Evolutionary conservation across 805 yeast species (phyloP).

Genomic region (Teunomyces kruisii): DNA sequence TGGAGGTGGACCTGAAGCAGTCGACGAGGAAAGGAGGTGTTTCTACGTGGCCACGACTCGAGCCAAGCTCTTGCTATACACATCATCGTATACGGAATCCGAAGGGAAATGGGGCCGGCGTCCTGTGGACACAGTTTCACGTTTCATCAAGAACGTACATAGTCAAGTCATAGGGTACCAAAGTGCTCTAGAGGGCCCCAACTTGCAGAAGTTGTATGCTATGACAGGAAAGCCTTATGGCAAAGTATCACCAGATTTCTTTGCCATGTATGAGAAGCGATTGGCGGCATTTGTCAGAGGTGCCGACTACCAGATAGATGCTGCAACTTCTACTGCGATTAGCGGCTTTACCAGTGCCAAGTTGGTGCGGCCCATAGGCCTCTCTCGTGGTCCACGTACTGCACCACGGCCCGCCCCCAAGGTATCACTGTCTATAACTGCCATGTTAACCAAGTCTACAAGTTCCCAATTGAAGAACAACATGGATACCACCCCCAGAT

Average conservation of each 20-base stretch:
- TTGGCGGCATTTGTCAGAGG: background rate
- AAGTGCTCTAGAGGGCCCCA: conserved; percentile 17
- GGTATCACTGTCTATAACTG: background rate
- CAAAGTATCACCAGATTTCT: background rate
- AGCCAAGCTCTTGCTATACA: conserved; percentile 59
- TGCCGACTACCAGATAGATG: background rate
- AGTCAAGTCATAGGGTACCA: conserved; percentile 11
- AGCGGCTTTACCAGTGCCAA: background rate
- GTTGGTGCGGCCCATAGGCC: background rate
- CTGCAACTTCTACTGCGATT: background rate
- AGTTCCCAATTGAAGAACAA: background rate
- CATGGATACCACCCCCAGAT: no score
- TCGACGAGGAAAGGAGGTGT: conserved; percentile 80
- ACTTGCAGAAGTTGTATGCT: conserved; percentile 19
- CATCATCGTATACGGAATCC: conserved; percentile 33
- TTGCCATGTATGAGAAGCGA: background rate
- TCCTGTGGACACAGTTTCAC: conserved; percentile 22
- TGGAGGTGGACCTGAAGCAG: conserved; percentile 20
- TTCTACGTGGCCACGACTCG: conserved; percentile 88
- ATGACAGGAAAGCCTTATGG: conserved; percentile 8
- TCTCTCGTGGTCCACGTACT: background rate
- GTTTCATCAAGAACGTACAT: conserved; percentile 23
- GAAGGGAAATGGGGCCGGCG: conserved; percentile 20
- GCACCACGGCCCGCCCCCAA: background rate
- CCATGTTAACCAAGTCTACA: background rate